Evolutionary conservation across 331 rosid genomes (phyloP).

Genomic region (Erythrophleum ivorense): DNA sequence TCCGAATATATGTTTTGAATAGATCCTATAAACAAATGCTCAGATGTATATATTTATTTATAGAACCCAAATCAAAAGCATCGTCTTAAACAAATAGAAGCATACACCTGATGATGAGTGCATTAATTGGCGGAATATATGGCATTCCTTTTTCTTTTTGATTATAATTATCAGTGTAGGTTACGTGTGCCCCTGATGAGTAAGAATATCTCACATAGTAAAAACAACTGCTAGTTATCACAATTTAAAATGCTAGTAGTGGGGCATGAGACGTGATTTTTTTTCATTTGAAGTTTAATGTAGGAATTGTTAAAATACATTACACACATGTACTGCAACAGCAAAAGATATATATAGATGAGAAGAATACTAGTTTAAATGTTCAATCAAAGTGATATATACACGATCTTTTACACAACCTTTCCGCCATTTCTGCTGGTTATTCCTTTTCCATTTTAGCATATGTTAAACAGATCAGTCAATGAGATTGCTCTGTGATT

Average conservation of each 20-base stretch:
- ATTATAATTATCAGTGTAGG: no score
- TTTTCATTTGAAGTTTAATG: neutral
- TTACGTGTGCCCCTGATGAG: neutral
- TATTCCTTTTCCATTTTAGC: neutral
- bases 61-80: no score
- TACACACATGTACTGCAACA: neutral
- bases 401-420: no score
- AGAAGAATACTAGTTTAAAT: neutral
- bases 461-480: neutral
- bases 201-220: neutral
- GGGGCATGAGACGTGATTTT: neutral
- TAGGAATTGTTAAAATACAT: neutral
- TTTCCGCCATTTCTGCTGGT: no score
- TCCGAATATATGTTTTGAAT: no score
- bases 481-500: neutral
- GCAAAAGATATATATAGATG: neutral
- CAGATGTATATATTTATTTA: no score
- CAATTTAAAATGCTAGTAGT: neutral
- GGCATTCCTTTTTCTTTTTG: no score
- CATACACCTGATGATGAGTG: no score
- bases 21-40: no score
- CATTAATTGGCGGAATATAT: no score
- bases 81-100: no score
- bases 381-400: no score
- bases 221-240: neutral